Conservation (phyloP, 2,329 filamentous ascomycete genomes). For the Mycogone perniciosa region DNA sequence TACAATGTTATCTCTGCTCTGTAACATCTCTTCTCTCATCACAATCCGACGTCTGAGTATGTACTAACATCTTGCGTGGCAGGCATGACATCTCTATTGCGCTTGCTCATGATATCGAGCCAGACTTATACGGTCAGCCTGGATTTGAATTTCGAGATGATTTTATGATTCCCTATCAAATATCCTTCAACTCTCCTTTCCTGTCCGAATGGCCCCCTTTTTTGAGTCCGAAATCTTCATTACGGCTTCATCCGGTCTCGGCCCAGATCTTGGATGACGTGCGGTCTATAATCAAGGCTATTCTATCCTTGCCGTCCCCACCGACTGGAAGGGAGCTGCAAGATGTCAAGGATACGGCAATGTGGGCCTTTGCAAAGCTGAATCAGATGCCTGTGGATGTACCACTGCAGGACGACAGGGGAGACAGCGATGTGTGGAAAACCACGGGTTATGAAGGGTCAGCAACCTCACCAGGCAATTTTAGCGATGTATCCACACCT, state of each 20-base stretch:
- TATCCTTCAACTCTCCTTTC: conserved; percentile 43
- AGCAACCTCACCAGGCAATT: conserved; percentile 2
- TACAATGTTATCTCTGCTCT: neutral
- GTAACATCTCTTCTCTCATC: neutral
- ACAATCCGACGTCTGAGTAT: neutral
- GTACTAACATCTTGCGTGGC: conserved; percentile 13
- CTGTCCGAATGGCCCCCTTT: conserved; percentile 38
- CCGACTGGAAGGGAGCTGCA: conserved; percentile 31
- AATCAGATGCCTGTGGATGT: conserved; percentile 20
- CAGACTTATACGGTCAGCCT: conserved; percentile 33
- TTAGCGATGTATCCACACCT: conserved; percentile 4
- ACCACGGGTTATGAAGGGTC: conserved; percentile 8
- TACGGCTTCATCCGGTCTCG: conserved; percentile 40
- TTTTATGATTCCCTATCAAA: conserved; percentile 33
- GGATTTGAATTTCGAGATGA: conserved; percentile 38
- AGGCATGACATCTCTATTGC: conserved; percentile 44
- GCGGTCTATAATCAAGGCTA: conserved; percentile 39
- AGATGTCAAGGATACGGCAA: conserved; percentile 33
- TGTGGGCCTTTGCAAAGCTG: conserved; percentile 36
- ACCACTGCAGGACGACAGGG: conserved; percentile 1
- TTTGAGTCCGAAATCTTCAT: conserved; percentile 31
- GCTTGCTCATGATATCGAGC: conserved; percentile 39
- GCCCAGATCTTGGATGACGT: conserved; percentile 47
- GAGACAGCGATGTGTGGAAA: conserved; percentile 6
- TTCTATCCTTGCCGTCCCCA: conserved; percentile 33